Base-by-base conservation (phyloP, 2,329 filamentous ascomycete genomes). In the Epichloe elymi region DNA sequence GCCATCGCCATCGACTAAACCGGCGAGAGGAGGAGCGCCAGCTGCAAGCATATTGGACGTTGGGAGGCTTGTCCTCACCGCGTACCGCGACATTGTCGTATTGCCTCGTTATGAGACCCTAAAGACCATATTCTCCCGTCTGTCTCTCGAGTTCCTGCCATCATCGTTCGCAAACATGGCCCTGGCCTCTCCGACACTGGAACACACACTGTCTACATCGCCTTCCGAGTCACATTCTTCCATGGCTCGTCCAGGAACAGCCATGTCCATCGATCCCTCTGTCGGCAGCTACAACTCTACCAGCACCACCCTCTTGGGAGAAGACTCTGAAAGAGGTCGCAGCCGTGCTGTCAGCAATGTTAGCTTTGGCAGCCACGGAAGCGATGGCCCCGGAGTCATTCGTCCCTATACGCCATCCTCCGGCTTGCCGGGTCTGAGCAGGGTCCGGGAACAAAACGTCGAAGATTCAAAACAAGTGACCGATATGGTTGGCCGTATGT, bases 401-500 rank as follows among this genome's bases (percentile, higher is more conserved):
- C 67, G 74, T n/a, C 75, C 76, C 2, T 78, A 75, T 53, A 78
- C 75, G 4, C 74, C 74, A 2, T 69, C 68, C 47, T 51, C 49
- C 26, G 63, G 61, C 52, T 56, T 65, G 44, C 63, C 67, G 45
- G 62, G 63, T 4, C 62, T 71, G 20, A 67, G 65, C 50, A 72
- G 70, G 54, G 63, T 75, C 46, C 73, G 74, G 51, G 75, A 82
- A 60, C 76, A 80, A 60, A 80, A 80, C 61, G 70, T 80, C 14
- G 79, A 83, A 63, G 79, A 85, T 60, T 84, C 81, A 46, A 79
- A 88, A 63, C 82, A 93, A 62, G 82, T 97, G 50, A 95, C 93
- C 0, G 90, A 97, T 59, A 95, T 91, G 58, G 90, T 96, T 1
- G 93, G 89, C 0, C 76, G 91, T 48, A 95, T 98, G 88, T 73